Percentiles rank a stretch among this genome's conserved stretches.
These are phyloP conservation scores for Physaria fendleri DNA, from an alignment of 345 rosid species.

Conservation along the genomic window DNA sequence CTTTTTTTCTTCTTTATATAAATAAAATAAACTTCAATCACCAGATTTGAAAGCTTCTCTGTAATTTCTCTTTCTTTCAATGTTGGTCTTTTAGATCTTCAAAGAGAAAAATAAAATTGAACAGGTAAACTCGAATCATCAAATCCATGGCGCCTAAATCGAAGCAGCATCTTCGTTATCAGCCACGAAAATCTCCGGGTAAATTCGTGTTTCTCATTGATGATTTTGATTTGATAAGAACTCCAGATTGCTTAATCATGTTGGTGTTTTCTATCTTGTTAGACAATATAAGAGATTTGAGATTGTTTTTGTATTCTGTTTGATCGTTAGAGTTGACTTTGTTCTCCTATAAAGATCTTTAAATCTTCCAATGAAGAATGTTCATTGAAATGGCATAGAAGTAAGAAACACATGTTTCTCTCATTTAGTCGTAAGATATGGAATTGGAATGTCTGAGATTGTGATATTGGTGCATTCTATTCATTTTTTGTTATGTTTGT, in stretches of 20 bases:
- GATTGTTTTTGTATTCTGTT: neutral
- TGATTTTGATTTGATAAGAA: neutral
- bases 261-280: slow-evolving; percentile 12
- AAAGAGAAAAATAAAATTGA: neutral
- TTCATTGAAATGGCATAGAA: neutral
- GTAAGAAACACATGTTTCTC: neutral
- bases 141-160: slow-evolving; percentile 26
- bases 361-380: neutral
- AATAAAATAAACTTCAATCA: neutral
- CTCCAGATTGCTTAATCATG: neutral
- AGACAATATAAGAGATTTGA: neutral
- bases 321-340: neutral
- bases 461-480: neutral
- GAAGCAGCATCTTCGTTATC: slow-evolving; percentile 26
- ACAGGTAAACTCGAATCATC: neutral
- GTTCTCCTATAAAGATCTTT: neutral
- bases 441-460: slow-evolving; percentile 2
- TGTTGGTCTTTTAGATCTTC: slow-evolving; percentile 20
- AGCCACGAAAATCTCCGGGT: slow-evolving; percentile 37
- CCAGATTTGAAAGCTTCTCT: neutral
- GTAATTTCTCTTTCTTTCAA: neutral
- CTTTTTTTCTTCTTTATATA: neutral
- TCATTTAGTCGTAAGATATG: too few species aligned
- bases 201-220: neutral
- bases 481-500: neutral